These are phyloP conservation scores for Lachnum nothofagi DNA, from an alignment of 2,329 filamentous ascomycete species.

Conservation along the genomic window DNA sequence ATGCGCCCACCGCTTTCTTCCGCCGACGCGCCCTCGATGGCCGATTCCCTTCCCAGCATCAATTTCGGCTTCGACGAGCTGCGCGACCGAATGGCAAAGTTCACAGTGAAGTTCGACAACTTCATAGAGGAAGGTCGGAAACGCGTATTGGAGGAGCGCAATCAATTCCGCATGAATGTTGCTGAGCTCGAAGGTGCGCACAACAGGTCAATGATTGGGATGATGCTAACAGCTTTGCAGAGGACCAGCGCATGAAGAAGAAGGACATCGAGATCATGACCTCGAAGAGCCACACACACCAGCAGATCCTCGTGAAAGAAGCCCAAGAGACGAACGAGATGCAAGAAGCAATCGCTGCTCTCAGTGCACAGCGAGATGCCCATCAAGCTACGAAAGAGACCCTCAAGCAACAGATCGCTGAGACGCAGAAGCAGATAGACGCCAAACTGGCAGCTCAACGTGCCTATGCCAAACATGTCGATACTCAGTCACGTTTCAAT, in stretches of 20 bases:
- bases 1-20: conserved; percentile 44
- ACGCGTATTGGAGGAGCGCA: conserved; percentile 84
- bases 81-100: conserved; percentile 89
- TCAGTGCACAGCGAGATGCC: conserved; percentile 55
- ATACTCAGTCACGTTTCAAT: conserved; percentile 82
- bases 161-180: conserved; percentile 85
- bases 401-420: conserved; percentile 57
- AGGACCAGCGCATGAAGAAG: conserved; percentile 86
- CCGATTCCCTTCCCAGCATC: conserved; percentile 76
- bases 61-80: conserved; percentile 96
- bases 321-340: conserved; percentile 72
- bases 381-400: conserved; percentile 53
- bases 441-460: conserved; percentile 65
- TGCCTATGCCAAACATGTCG: conserved; percentile 67
- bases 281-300: conserved; percentile 64
- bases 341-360: conserved; percentile 54
- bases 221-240: conserved; percentile 42
- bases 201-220: neutral
- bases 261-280: conserved; percentile 80
- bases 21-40: conserved; percentile 59
- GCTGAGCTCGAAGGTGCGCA: conserved; percentile 78
- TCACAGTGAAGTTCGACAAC: conserved; percentile 82
- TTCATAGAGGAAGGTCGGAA: conserved; percentile 92
- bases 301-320: conserved; percentile 72
- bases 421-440: conserved; percentile 66